Conservation (phyloP, 371 early-diverging fungal species). For the Rhizopus delemar region DNA sequence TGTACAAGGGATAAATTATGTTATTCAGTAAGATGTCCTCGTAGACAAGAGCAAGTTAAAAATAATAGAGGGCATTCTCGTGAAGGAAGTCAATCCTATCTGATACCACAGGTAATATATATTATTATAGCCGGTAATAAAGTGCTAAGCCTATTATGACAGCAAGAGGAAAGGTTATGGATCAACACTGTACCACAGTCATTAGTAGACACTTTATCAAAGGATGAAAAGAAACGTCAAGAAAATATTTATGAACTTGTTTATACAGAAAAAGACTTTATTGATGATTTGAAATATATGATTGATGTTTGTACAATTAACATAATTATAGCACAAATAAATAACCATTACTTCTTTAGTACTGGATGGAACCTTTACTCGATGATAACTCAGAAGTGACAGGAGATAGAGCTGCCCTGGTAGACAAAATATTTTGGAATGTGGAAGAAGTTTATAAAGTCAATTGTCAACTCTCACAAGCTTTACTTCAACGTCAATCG, state of each 20-base stretch:
- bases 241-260: constrained; percentile 93
- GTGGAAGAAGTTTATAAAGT: constrained; percentile 70
- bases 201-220: constrained; percentile 66
- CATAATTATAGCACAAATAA: not conserved
- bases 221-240: constrained; percentile 86
- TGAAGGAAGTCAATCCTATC: constrained; percentile 23
- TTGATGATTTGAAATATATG: constrained; percentile 67
- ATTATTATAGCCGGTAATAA: too few relatives aligned
- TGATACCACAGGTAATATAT: not conserved
- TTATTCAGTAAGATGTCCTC: constrained; percentile 84
- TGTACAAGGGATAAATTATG: constrained; percentile 78
- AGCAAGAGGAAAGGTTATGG: constrained; percentile 57
- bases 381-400: constrained; percentile 53
- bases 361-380: constrained; percentile 76
- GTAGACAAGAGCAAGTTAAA: constrained; percentile 33
- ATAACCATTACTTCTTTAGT: constrained; percentile 28
- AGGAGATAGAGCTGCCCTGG: constrained; percentile 63
- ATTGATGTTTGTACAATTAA: constrained; percentile 49
- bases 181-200: constrained; percentile 71
- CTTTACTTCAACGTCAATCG: constrained; percentile 73
- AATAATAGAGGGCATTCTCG: constrained; percentile 14
- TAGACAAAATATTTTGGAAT: constrained; percentile 82
- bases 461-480: constrained; percentile 67
- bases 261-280: constrained; percentile 89
- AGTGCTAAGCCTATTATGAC: too few relatives aligned